These are phyloP conservation scores for Tylopilus sp. DNA, from an alignment of 1,284 basidiomycete genomes.

Conservation along the genomic window DNA sequence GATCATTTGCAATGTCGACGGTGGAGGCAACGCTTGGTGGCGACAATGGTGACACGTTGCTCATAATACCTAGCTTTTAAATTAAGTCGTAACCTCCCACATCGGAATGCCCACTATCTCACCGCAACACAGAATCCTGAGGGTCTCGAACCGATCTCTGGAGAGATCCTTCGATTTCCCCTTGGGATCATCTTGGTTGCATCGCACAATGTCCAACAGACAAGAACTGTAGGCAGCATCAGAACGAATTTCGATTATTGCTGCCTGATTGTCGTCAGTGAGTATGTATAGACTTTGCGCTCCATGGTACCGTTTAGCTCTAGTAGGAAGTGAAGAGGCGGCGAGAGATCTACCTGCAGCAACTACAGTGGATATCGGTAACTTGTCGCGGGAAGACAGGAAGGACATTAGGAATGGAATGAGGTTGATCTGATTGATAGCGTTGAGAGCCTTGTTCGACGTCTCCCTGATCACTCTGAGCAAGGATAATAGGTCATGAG, in stretches of 20 bases:
- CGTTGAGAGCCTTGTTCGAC: constrained; percentile 85
- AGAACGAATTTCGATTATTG: constrained; percentile 59
- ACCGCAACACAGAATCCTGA: constrained; percentile 76
- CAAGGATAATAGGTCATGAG: background rate
- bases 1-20: constrained; percentile 68
- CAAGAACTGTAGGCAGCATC: constrained; percentile 67
- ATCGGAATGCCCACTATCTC: constrained; percentile 19
- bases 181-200: constrained; percentile 38
- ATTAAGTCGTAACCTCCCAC: background rate
- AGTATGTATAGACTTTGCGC: constrained; percentile 90
- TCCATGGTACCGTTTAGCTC: constrained; percentile 33
- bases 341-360: constrained; percentile 62
- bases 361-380: constrained; percentile 69
- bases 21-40: constrained; percentile 60
- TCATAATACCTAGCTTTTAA: constrained; percentile 59
- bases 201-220: constrained; percentile 66
- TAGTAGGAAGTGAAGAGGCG: background rate
- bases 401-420: constrained; percentile 85
- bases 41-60: constrained; percentile 73
- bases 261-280: constrained; percentile 81
- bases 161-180: constrained; percentile 45
- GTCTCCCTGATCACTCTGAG: constrained; percentile 67
- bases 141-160: constrained; percentile 52
- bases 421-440: constrained; percentile 77
- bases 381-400: constrained; percentile 61